phyloP scores from a whole-genome alignment of 768 basidiomycete genomes.

The Mycena amicta region DNA sequence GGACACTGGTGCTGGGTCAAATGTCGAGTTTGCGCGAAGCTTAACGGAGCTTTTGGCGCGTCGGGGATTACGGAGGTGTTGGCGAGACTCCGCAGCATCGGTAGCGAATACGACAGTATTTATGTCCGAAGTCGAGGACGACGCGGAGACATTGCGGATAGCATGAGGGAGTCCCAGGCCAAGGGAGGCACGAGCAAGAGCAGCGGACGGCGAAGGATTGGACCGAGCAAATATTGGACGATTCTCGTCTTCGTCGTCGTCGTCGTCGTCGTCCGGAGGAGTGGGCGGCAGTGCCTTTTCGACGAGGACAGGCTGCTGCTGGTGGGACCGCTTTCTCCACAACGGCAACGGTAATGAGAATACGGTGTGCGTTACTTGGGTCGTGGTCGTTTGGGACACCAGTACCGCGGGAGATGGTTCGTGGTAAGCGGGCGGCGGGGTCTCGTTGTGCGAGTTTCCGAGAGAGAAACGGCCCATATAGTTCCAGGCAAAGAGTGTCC shows the following conservation, averaged over 20 bases:
- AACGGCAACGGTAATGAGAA: slow-evolving; percentile 59
- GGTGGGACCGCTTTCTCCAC: slow-evolving; percentile 58
- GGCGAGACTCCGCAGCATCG: slow-evolving; percentile 15
- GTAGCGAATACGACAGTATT: slow-evolving; percentile 50
- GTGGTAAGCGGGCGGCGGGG: slow-evolving; percentile 39
- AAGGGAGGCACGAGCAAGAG: slow-evolving; percentile 57
- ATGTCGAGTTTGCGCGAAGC: slow-evolving; percentile 30
- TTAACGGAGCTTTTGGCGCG: slow-evolving; percentile 58
- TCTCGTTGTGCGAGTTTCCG: slow-evolving; percentile 19
- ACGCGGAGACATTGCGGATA: slow-evolving; percentile 43
- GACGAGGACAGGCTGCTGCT: slow-evolving; percentile 32
- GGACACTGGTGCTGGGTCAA: slow-evolving; percentile 20
- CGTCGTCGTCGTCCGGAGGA: slow-evolving; percentile 35
- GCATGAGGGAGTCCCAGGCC: slow-evolving; percentile 62
- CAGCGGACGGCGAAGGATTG: slow-evolving; percentile 33
- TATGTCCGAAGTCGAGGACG: slow-evolving; percentile 47
- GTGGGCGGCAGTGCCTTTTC: slow-evolving; percentile 58
- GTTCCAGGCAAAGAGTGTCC: not conserved
- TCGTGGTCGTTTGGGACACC: slow-evolving; percentile 50
- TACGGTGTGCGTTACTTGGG: slow-evolving; percentile 49
- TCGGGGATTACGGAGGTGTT: slow-evolving; percentile 36
- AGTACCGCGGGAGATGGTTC: slow-evolving; percentile 34
- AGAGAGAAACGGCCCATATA: slow-evolving; percentile 27
- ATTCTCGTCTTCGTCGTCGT: slow-evolving; percentile 3
- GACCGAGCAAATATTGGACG: slow-evolving; percentile 11